A percentile compares a stretch with the other conserved stretches of the same genome.
Evolutionary conservation across 306 rosid species (phyloP).

Genomic region (Pterocarpus santalinus): DNA sequence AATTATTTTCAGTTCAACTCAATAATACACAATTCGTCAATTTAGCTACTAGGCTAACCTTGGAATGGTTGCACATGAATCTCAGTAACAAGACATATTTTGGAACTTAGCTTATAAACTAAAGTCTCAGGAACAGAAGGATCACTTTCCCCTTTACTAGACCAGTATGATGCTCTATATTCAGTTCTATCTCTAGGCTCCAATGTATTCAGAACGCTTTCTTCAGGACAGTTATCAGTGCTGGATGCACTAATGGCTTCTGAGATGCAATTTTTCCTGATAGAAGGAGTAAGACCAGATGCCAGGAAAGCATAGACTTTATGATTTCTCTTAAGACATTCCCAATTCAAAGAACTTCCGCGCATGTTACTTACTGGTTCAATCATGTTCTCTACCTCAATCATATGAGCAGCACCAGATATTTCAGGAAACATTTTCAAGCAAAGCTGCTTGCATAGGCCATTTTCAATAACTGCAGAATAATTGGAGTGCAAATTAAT

Average conservation of each 20-base stretch:
- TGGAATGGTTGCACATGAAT: slow-evolving; percentile 68
- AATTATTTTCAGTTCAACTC: slow-evolving; percentile 29
- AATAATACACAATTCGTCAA: slow-evolving; percentile 9
- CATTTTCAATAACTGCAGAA: slow-evolving; percentile 72
- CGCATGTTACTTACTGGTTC: slow-evolving; percentile 47
- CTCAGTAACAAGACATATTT: slow-evolving; percentile 66
- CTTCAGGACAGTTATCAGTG: slow-evolving; percentile 67
- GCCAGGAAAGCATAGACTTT: slow-evolving; percentile 62
- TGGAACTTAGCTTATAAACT: slow-evolving; percentile 58
- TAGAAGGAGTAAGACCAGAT: slow-evolving; percentile 48
- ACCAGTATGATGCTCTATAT: slow-evolving; percentile 67
- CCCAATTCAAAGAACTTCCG: slow-evolving; percentile 47
- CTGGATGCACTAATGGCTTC: slow-evolving; percentile 66
- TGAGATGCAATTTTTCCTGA: slow-evolving; percentile 58
- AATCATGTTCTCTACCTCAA: slow-evolving; percentile 56
- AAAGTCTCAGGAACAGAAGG: slow-evolving; percentile 66
- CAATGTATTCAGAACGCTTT: slow-evolving; percentile 63
- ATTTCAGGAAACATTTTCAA: slow-evolving; percentile 69
- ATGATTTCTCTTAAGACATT: slow-evolving; percentile 61
- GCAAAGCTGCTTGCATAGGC: slow-evolving; percentile 65
- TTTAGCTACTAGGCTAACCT: slow-evolving; percentile 56
- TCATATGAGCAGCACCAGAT: slow-evolving; percentile 42
- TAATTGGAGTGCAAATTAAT: slow-evolving; percentile 29
- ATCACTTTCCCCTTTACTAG: slow-evolving; percentile 70
- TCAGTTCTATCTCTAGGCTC: slow-evolving; percentile 56